These are phyloP conservation scores for Fraxinus quadrangulata DNA, from an alignment of 257 asterid species.

Conservation along the genomic window DNA sequence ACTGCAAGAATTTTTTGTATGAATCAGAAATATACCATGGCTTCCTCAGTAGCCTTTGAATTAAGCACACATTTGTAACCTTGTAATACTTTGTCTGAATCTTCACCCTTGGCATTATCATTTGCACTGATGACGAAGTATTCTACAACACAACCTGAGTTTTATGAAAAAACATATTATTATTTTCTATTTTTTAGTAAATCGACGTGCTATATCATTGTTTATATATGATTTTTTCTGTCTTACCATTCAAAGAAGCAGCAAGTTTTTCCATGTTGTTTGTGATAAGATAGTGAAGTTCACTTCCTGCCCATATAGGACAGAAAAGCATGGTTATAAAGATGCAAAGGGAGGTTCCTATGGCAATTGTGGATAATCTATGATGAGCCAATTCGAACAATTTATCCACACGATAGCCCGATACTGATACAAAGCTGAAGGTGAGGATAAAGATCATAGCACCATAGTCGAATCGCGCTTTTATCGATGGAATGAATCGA, in stretches of 20 bases:
- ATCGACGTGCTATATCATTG: background rate
- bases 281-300: constrained; percentile 62
- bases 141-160: constrained; percentile 52
- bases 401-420: constrained; percentile 80
- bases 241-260: constrained; percentile 74
- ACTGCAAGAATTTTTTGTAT: background rate
- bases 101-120: constrained; percentile 28
- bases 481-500: constrained; percentile 73
- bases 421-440: constrained; percentile 78
- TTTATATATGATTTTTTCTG: background rate
- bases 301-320: constrained; percentile 89
- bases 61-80: constrained; percentile 67
- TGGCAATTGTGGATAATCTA: constrained; percentile 67
- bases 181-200: background rate
- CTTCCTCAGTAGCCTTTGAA: constrained; percentile 75
- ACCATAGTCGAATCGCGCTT: constrained; percentile 79
- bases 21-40: constrained; percentile 51
- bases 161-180: background rate
- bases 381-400: constrained; percentile 67
- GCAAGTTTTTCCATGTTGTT: constrained; percentile 69
- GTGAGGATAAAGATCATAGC: constrained; percentile 82
- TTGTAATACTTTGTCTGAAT: constrained; percentile 33
- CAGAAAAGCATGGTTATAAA: constrained; percentile 49
- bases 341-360: constrained; percentile 76
- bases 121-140: constrained; percentile 38